phyloP scores from a whole-genome alignment of 192 early-diverging fungal species.

The Linnemannia schmuckeri region DNA sequence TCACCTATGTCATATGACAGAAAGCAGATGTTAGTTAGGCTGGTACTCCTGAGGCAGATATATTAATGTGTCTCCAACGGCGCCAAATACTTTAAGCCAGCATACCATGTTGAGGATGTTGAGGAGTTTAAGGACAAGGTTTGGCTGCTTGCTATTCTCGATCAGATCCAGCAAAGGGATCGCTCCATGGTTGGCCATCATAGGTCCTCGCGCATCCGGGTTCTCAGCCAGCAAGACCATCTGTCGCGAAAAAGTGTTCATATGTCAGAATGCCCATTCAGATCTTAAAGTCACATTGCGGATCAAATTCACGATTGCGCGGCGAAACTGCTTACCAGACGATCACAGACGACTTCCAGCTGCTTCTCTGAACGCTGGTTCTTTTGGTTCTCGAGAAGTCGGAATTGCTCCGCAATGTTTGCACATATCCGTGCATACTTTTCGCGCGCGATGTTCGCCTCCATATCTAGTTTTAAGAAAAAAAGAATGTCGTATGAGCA shows the following conservation, averaged over 20 bases:
- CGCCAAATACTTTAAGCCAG: background rate
- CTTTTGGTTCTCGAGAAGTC: constrained; percentile 44
- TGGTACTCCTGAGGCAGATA: background rate
- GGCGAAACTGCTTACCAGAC: constrained; percentile 13
- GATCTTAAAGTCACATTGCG: background rate
- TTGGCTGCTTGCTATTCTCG: constrained; percentile 51
- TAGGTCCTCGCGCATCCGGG: constrained; percentile 57
- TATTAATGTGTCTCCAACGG: background rate
- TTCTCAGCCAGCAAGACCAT: constrained; percentile 51
- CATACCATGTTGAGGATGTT: constrained; percentile 58
- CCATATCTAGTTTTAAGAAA: constrained; percentile 39
- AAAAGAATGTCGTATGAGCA: background rate
- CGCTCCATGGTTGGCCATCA: constrained; percentile 62
- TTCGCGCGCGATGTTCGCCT: constrained; percentile 62
- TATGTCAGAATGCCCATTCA: background rate
- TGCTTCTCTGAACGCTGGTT: constrained; percentile 29
- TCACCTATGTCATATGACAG: constrained; percentile 18
- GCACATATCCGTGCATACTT: constrained; percentile 55
- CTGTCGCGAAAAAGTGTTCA: constrained; percentile 7
- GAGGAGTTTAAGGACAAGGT: constrained; percentile 39
- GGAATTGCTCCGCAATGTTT: constrained; percentile 48
- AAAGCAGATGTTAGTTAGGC: background rate
- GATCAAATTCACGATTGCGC: background rate
- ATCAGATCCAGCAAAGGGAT: constrained; percentile 62
- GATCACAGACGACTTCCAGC: constrained; percentile 43